phyloP scores from a whole-genome alignment of 352 stramenopile species.

The Globisporangium splendens region DNA sequence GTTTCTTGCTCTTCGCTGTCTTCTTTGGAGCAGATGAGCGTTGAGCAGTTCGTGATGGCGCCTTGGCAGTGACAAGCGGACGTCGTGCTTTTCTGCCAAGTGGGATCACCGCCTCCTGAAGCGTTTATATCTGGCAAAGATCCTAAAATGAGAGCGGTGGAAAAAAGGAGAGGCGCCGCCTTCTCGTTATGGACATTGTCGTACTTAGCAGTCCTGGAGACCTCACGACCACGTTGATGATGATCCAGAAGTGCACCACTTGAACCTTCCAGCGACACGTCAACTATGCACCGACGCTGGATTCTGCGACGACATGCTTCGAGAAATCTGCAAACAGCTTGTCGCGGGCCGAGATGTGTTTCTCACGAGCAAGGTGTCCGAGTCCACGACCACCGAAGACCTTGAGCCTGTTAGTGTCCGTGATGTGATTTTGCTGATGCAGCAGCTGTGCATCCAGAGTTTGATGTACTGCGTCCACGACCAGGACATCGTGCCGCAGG shows the following conservation, averaged over 20 bases:
- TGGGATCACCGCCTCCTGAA: not conserved
- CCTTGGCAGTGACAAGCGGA: not conserved
- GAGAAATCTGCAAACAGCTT: conserved; percentile 32
- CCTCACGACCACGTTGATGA: not conserved
- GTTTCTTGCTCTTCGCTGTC: conserved; percentile 3
- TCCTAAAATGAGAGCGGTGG: too few relatives aligned
- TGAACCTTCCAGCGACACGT: conserved; percentile 13
- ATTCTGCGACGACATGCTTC: conserved; percentile 29
- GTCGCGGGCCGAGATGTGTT: conserved; percentile 25
- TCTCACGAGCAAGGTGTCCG: conserved; percentile 16
- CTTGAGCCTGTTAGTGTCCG: not conserved
- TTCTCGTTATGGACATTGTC: not conserved
- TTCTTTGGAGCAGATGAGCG: too few relatives aligned
- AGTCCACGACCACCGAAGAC: too few relatives aligned
- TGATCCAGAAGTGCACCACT: not conserved
- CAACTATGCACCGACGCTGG: conserved; percentile 13
- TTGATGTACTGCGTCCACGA: conserved; percentile 38
- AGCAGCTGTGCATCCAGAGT: conserved; percentile 51
- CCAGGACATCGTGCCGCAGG: conserved; percentile 37
- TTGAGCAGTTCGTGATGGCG: too few relatives aligned
- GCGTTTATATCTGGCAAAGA: too few relatives aligned
- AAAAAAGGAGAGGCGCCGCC: not conserved
- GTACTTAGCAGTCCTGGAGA: too few relatives aligned
- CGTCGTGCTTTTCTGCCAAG: not conserved
- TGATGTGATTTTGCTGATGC: conserved; percentile 33